Percentiles rank a stretch among this genome's conserved stretches.
These are phyloP conservation scores for Leishmania guyanensis DNA, from an alignment of 208 protist species.

Conservation along the genomic window DNA sequence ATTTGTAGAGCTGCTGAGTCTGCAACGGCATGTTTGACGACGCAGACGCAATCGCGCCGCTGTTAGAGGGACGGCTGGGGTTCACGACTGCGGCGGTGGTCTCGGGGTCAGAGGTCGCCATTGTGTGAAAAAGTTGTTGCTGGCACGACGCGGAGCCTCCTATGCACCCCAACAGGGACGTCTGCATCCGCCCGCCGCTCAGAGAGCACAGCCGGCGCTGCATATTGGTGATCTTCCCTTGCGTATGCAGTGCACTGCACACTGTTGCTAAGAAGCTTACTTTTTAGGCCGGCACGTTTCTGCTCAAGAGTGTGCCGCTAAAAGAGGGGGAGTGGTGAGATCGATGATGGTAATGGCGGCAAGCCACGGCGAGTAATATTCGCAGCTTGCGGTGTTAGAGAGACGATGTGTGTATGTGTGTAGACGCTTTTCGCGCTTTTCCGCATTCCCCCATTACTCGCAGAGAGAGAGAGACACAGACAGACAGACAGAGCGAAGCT, in stretches of 20 bases:
- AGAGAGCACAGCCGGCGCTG: conserved; percentile 14
- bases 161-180: background rate
- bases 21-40: conserved; percentile 10
- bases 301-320: background rate
- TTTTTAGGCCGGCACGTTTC: too few relatives aligned
- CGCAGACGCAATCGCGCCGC: background rate
- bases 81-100: background rate
- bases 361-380: conserved; percentile 8
- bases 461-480: background rate
- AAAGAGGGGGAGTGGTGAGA: background rate
- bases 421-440: background rate
- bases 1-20: conserved; percentile 72
- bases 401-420: background rate
- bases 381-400: background rate
- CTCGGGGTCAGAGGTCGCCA: background rate
- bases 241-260: background rate
- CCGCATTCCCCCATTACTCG: background rate
- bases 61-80: background rate
- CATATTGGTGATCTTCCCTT: background rate
- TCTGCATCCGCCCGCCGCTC: background rate
- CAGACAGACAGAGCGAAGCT: background rate
- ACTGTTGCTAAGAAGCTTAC: background rate
- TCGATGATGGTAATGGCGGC: background rate
- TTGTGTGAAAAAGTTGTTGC: conserved; percentile 18
- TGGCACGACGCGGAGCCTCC: background rate